Evolutionary conservation across 116 monocot species (phyloP), one percentile per base, ranked within the genome.

Genomic region (Thalassia testudinum): DNA sequence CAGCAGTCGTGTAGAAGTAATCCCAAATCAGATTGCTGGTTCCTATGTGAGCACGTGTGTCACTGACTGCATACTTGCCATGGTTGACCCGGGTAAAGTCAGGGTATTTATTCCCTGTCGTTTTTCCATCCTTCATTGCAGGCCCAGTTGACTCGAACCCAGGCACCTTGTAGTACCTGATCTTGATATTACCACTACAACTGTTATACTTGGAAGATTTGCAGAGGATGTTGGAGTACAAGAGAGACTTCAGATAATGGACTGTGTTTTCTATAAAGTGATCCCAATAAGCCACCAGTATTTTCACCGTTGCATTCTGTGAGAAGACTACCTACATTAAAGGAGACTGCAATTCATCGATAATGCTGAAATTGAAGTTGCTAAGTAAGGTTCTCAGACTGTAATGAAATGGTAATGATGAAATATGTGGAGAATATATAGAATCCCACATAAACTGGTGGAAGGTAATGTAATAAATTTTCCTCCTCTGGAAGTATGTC

Each of bases 61-160:
- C 69, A 47, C 78, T 93, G 12, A 87, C 93, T 14, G 76, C 93
- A 29, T 93, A 93, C 54, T 93, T 93, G 0, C 86, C 91, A 57
- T 91, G 91, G 56, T 91, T 91, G 10, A 91, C 91, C 1, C 91
- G 72, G 1, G 78, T 61, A 17, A 59, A 82, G 24, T 60, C 86
- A 13, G 91, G 91, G 52, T 91, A 91, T 0, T 50, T 28, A 30
- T 83, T 87, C 27, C 75, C 81, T 7, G 83, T 87, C 12, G 52
- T 21, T 1, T 54, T 64, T 28, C 78, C 80, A 18, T 80, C 63
- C 14, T 17, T 45, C 8, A 69, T 37, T 8, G 87, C 87, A 12
- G 87, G 45, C 20, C 93, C 93, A 1, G 87, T 93, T 25, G 70
- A 49, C 29, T 78, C 37, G 42, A 71, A 93, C 0, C 83, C 87